A percentile compares a stretch with the other conserved stretches of the same genome.
Evolutionary conservation across 257 asterid species (phyloP).

Genomic region (Prunella vulgaris): DNA sequence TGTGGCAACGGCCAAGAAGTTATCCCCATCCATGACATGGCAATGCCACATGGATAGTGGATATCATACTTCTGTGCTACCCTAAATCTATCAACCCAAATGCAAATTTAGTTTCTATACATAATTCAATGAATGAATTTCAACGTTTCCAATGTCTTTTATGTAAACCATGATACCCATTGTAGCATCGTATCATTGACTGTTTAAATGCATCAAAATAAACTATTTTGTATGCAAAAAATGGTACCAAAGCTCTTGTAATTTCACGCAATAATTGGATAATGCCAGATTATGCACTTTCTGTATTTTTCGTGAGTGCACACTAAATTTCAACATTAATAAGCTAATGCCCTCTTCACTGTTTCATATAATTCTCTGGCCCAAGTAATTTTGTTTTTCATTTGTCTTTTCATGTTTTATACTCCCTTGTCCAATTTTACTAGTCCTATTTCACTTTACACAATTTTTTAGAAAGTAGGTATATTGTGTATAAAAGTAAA

Average conservation of each 20-base stretch:
- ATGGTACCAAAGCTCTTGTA: neutral
- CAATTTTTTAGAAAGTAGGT: too few relatives aligned
- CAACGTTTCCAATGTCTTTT: neutral
- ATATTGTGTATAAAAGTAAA: too few relatives aligned
- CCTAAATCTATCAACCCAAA: neutral
- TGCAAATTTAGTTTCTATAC: neutral
- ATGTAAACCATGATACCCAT: neutral
- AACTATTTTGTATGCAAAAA: neutral
- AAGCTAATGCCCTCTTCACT: neutral
- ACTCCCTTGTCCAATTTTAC: too few relatives aligned
- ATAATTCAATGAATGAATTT: neutral
- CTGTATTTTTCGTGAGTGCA: neutral
- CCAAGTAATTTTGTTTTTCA: neutral
- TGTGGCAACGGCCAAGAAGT: too few relatives aligned
- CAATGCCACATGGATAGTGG: neutral
- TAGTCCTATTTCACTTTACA: too few relatives aligned
- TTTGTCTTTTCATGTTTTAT: neutral
- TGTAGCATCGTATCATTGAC: neutral
- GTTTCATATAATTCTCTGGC: neutral
- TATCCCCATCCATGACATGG: neutral
- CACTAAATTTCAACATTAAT: neutral
- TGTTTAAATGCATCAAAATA: neutral
- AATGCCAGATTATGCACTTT: neutral
- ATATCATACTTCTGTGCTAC: neutral
- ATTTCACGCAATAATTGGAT: neutral